Percentiles rank a stretch among this genome's conserved stretches.
phyloP scores from a whole-genome alignment of 768 basidiomycete genomes.

The Gloeophyllum trabeum region DNA sequence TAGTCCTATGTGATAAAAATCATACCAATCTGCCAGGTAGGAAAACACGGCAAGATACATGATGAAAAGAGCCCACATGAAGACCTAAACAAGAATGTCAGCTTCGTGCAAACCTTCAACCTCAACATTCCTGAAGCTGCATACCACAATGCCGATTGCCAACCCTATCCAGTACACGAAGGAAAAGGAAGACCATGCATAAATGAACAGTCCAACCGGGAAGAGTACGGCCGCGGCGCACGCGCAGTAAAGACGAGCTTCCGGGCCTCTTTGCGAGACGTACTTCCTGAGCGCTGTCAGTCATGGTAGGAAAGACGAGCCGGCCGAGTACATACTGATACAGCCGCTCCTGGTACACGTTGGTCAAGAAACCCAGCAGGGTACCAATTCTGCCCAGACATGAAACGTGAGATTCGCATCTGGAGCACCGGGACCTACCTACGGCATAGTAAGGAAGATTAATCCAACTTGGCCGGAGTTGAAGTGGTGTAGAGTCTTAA shows the following conservation, averaged over 20 bases:
- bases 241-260: slow-evolving; percentile 51
- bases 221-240: slow-evolving; percentile 43
- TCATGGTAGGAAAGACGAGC: not conserved
- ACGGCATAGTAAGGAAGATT: not conserved
- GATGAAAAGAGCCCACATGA: slow-evolving; percentile 26
- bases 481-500: not conserved
- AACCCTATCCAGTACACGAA: slow-evolving; percentile 51
- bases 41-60: slow-evolving; percentile 34
- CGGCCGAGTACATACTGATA: slow-evolving; percentile 14
- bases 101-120: not conserved
- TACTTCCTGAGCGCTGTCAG: slow-evolving; percentile 11
- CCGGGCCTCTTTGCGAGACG: slow-evolving; percentile 23
- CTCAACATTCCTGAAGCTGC: slow-evolving; percentile 5
- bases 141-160: slow-evolving; percentile 34
- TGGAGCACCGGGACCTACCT: not conserved
- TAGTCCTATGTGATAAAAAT: too few relatives aligned
- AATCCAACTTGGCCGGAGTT: not conserved
- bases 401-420: not conserved
- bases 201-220: slow-evolving; percentile 59
- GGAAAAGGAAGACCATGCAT: slow-evolving; percentile 53
- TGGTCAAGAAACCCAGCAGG: slow-evolving; percentile 14
- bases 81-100: slow-evolving; percentile 17
- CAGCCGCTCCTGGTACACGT: slow-evolving; percentile 19
- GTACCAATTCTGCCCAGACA: slow-evolving; percentile 44
- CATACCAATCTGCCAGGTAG: slow-evolving; percentile 41